Percentiles rank a stretch among this genome's conserved stretches.
These are phyloP conservation scores for Taiwanofungus camphoratus DNA, from an alignment of 1,284 basidiomycete genomes.

Conservation along the genomic window DNA sequence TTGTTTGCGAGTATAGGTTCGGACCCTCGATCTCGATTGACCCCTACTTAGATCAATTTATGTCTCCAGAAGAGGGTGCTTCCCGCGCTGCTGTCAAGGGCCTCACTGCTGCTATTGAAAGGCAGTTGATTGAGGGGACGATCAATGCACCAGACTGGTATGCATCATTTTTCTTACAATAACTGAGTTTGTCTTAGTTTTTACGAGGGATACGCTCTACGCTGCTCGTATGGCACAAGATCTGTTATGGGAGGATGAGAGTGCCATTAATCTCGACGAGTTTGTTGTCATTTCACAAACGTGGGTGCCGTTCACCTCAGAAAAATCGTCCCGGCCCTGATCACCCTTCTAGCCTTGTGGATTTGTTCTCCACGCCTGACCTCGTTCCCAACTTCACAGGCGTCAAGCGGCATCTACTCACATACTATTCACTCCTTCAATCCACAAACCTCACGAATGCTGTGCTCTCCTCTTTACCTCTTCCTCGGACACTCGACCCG, in stretches of 20 bases:
- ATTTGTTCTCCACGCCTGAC: slow-evolving; percentile 72
- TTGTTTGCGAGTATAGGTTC: slow-evolving; percentile 48
- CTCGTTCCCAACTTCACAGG: slow-evolving; percentile 53
- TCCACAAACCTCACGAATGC: slow-evolving; percentile 79
- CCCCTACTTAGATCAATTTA: slow-evolving; percentile 73
- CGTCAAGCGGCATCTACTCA: slow-evolving; percentile 68
- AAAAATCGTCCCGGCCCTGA: too few species aligned
- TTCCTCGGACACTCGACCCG: slow-evolving; percentile 78
- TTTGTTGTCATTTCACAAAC: slow-evolving; percentile 86
- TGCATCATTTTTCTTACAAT: slow-evolving; percentile 20
- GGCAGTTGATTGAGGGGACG: slow-evolving; percentile 68
- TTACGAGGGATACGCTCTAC: slow-evolving; percentile 77
- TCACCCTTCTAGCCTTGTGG: slow-evolving; percentile 52
- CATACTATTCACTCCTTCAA: slow-evolving; percentile 85
- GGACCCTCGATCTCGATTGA: slow-evolving; percentile 76
- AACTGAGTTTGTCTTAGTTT: too few species aligned
- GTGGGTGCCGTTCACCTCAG: slow-evolving; percentile 42
- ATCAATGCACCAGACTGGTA: slow-evolving; percentile 94
- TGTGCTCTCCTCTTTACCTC: slow-evolving; percentile 71
- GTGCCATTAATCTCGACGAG: slow-evolving; percentile 69
- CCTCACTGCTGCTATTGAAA: slow-evolving; percentile 72
- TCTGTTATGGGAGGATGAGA: slow-evolving; percentile 79
- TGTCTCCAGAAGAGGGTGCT: slow-evolving; percentile 60
- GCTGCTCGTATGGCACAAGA: slow-evolving; percentile 86
- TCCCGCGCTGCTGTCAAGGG: slow-evolving; percentile 82